Evolutionary conservation across 2,329 filamentous ascomycete species (phyloP), one percentile per base, ranked within the genome.

Genomic region (Immersiporthe knoxdaviesiana): DNA sequence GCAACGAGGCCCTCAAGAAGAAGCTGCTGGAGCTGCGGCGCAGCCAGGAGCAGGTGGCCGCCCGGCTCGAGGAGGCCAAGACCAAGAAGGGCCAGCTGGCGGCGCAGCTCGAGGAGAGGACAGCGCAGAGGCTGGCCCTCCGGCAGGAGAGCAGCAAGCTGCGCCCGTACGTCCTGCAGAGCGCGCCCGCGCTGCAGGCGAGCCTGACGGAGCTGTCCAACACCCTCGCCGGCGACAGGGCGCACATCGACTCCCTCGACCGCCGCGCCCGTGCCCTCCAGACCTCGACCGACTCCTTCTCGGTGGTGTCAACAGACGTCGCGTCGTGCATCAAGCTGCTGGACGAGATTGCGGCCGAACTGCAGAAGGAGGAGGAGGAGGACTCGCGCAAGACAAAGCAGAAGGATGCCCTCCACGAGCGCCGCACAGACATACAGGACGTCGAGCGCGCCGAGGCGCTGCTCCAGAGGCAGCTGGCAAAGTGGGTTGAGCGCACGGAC

Each of bases 291-390:
- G 95, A 98, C 78, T 95, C 94, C 0, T 98, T 98, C 77, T 85
- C 88, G 3, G 90, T 97, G 0, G 93, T 97, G 0, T 86, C 91
- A 11, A 88, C 91, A 14, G 96, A 99, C 76, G 93, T 99, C 21
- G 90, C 92, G 10, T 90, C 91, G 1, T 97, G 94, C 76, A 94
- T 94, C 75, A 95, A 95, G 76, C 85, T 98, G 16, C 88, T 98
- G 4, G 93, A 96, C 67, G 95, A 98, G 74, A 92, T 97, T 27
- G 86, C 91, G 3, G 82, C 84, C n/a, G 96, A 98, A 78, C 81
- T 99, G 5, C 83, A 89, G 60, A 97, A 95, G 78, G 95, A 98
- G 79, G 95, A 98, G 60, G 94, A 98, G 69, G 94, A 97, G 79
- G 88, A 92, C 74, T 87, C 90, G 11, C 89, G 92, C 71, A 95